Conservation (phyloP, 768 basidiomycete genomes). For the Phallus indusiatus region DNA sequence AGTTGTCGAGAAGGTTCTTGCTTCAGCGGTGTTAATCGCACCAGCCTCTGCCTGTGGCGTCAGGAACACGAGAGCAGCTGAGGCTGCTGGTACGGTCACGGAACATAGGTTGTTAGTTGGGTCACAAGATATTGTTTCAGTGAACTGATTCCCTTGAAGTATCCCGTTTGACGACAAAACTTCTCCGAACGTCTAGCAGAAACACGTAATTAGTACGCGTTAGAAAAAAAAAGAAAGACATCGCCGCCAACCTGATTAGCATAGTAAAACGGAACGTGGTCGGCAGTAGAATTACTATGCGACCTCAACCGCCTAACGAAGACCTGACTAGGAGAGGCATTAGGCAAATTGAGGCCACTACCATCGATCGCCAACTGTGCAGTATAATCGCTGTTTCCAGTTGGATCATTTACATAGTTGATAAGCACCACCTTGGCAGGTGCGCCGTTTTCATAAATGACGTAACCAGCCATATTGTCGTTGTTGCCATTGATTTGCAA, state of each 20-base stretch:
- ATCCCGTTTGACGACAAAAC: conserved; percentile 61
- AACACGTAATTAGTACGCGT: not conserved
- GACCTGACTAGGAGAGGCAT: conserved; percentile 35
- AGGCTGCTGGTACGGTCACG: conserved; percentile 58
- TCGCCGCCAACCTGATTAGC: not conserved
- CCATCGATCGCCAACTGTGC: conserved; percentile 41
- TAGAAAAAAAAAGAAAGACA: not conserved
- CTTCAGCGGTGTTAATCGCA: conserved; percentile 18
- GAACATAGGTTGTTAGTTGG: conserved; percentile 40
- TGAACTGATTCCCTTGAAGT: conserved; percentile 41
- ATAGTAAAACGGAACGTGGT: not conserved
- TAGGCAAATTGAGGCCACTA: conserved; percentile 29
- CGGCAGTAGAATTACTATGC: not conserved
- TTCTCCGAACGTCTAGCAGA: conserved; percentile 46
- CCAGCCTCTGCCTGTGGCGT: conserved; percentile 31
- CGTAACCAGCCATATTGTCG: conserved; percentile 55
- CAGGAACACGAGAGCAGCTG: conserved; percentile 69
- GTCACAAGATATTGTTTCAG: conserved; percentile 56
- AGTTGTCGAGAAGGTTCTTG: conserved; percentile 48
- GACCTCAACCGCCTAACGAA: conserved; percentile 39
- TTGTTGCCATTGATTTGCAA: conserved; percentile 41
- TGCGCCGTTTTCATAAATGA: conserved; percentile 61
- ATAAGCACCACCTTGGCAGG: conserved; percentile 57
- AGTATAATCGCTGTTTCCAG: conserved; percentile 44
- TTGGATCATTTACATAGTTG: conserved; percentile 60